These are phyloP conservation scores for Boletellus ananas DNA, from an alignment of 768 basidiomycete genomes.

Conservation along the genomic window DNA sequence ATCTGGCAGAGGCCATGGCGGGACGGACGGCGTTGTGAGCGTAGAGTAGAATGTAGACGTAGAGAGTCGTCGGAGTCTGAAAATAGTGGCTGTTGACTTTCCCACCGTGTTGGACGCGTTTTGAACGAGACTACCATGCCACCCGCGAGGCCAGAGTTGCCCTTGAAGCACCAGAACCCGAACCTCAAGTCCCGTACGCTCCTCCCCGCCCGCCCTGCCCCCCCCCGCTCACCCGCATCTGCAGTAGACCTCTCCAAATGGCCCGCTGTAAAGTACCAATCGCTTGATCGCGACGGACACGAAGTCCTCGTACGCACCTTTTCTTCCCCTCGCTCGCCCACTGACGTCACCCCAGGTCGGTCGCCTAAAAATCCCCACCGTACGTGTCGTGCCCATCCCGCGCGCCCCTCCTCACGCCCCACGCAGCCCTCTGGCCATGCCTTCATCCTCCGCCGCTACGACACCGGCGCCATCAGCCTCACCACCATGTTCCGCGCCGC, in stretches of 20 bases:
- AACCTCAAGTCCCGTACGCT: constrained; percentile 43
- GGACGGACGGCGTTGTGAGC: constrained; percentile 53
- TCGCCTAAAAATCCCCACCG: constrained; percentile 85
- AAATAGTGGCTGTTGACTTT: constrained; percentile 31
- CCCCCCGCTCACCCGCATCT: background rate
- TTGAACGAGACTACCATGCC: constrained; percentile 29
- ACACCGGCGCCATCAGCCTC: constrained; percentile 87
- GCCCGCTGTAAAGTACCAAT: constrained; percentile 87
- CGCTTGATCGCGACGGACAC: constrained; percentile 80
- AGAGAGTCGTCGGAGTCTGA: constrained; percentile 27
- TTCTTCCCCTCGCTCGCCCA: background rate
- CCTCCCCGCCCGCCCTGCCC: background rate
- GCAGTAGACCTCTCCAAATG: constrained; percentile 43
- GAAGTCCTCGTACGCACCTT: constrained; percentile 67
- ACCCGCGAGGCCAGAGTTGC: constrained; percentile 50
- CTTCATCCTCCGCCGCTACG: constrained; percentile 90
- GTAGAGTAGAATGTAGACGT: too few relatives aligned
- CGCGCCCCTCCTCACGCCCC: constrained; percentile 16
- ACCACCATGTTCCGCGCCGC: constrained; percentile 98
- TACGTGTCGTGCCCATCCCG: constrained; percentile 36
- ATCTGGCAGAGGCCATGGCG: constrained; percentile 70
- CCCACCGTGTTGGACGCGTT: constrained; percentile 29
- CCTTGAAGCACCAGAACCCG: constrained; percentile 48
- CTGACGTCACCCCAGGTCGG: constrained; percentile 60
- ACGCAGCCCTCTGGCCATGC: constrained; percentile 74